These are phyloP conservation scores for Cryptococcus floricola DNA, from an alignment of 1,284 basidiomycete genomes.

Conservation along the genomic window DNA sequence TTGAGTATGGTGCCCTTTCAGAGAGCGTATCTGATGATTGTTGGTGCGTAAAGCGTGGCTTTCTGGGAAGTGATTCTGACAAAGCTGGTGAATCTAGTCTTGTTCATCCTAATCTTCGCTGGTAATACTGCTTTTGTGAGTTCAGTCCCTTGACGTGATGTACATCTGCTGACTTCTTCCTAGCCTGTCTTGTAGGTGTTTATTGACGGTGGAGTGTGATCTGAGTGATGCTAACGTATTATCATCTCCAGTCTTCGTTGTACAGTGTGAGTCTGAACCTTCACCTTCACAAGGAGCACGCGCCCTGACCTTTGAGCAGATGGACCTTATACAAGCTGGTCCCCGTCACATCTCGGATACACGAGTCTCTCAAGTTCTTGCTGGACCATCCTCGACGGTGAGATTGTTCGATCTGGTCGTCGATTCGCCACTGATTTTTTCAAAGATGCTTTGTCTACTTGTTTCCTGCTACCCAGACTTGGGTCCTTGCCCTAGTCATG, in stretches of 20 bases:
- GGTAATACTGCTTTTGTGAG: conserved; percentile 89
- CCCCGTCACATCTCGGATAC: conserved; percentile 58
- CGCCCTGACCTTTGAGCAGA: conserved; percentile 48
- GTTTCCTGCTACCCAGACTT: conserved; percentile 93
- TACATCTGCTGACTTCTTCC: conserved; percentile 9
- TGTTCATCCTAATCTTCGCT: conserved; percentile 68
- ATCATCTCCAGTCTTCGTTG: conserved; percentile 56
- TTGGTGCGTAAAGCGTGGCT: conserved; percentile 43
- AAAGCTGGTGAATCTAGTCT: conserved; percentile 19
- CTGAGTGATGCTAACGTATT: too few relatives aligned
- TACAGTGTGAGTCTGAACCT: conserved; percentile 54
- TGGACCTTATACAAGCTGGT: conserved; percentile 70
- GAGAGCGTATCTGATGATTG: conserved; percentile 73
- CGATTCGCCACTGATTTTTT: neutral
- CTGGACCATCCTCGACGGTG: conserved; percentile 89
- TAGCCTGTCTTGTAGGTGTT: conserved; percentile 68
- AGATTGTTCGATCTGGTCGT: neutral
- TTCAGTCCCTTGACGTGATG: conserved; percentile 24
- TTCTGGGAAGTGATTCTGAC: neutral
- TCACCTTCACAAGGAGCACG: neutral
- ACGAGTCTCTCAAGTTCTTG: conserved; percentile 84
- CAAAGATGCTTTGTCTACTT: conserved; percentile 82
- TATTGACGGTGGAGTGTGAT: too few relatives aligned
- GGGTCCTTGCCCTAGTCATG: conserved; percentile 74
- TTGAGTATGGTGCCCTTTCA: conserved; percentile 85